Evolutionary conservation across 225 moss, liverwort and hornwort species (phyloP).

Genomic region (Sphagnum contortum): DNA sequence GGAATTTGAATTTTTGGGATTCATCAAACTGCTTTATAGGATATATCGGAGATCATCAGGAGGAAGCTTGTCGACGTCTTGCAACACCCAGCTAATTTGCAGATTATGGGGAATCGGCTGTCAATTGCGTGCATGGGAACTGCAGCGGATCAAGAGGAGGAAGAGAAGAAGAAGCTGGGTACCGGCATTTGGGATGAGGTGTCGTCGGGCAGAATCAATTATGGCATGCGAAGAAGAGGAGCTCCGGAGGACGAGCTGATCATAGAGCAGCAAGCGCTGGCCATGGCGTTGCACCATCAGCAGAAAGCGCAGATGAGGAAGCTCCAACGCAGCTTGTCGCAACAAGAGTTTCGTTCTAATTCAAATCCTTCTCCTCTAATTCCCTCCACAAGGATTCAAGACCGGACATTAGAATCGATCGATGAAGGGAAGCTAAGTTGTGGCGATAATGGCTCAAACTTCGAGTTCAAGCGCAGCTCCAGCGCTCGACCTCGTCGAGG

Average conservation of each 20-base stretch:
- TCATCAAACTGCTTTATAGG: too few relatives aligned
- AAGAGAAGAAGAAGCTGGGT: slow-evolving; percentile 35
- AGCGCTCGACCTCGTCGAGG: slow-evolving; percentile 69
- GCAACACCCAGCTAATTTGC: too few relatives aligned
- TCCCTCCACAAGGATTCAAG: slow-evolving; percentile 13
- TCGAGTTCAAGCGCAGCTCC: slow-evolving; percentile 63
- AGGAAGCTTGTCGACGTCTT: too few relatives aligned
- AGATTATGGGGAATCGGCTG: too few relatives aligned
- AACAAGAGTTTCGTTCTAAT: slow-evolving; percentile 20
- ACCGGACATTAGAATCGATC: background rate
- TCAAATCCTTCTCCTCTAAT: too few relatives aligned
- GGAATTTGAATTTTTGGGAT: too few relatives aligned
- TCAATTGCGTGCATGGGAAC: too few relatives aligned
- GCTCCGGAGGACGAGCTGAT: slow-evolving; percentile 64
- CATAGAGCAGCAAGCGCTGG: slow-evolving; percentile 71
- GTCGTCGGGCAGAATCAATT: background rate
- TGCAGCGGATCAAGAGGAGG: too few relatives aligned
- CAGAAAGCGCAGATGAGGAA: slow-evolving; percentile 72
- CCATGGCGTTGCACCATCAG: slow-evolving; percentile 85
- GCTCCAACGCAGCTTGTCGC: slow-evolving; percentile 75
- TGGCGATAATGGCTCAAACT: too few relatives aligned
- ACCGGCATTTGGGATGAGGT: slow-evolving; percentile 21
- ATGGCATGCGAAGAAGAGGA: slow-evolving; percentile 24
- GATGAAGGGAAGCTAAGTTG: too few relatives aligned
- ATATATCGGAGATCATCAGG: too few relatives aligned